Base-by-base conservation (phyloP, 2,329 filamentous ascomycete genomes). In the Aspergillus puulaauensis region DNA sequence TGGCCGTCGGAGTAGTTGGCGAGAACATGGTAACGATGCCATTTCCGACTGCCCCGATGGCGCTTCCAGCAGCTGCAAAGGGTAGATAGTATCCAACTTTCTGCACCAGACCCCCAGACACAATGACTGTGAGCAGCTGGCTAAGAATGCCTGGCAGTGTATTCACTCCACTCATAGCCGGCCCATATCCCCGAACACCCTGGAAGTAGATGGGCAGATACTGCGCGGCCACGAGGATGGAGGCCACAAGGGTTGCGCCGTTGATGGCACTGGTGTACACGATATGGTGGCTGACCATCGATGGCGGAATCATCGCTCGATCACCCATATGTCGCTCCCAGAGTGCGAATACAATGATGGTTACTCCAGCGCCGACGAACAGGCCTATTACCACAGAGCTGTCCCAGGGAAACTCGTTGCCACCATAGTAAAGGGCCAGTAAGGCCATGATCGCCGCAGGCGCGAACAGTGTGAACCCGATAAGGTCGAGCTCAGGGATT, bases 391-490 rank as follows among this genome's bases (percentile, higher is more conserved):
- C 76, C 70, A 69, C 74, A 0, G 61, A 49, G n/a, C 53, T 77
- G 56, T 68, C 73, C 83, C 83, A 86, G 5, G 82, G 52, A 54
- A 82, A 80, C 24, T 78, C 68, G 44, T 78, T 73, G 11, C 84
- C 84, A 12, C 83, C 84, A 79, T 81, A 86, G 63, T 86, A 79
- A 35, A 86, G 73, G 9, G 82, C 83, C 5, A 86, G 75, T 7
- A 86, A 70, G 9, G 85, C 73, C 62, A 78, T 81, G 60, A 85
- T 68, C 47, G 85, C 76, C 37, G 79, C 77, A 1, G 82, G 80
- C 24, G 84, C 75, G 64, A 85, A 77, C 57, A 83, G 70, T 15
- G 68, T 68, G 2, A 79, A 78, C 27, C 83, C 83, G 9, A 76
- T 46, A 11, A 82, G 68, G 63, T 86, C 83, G 45, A 85, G 24